Evolutionary conservation across 495 filamentous ascomycete genomes (phyloP), one percentile per base, ranked within the genome.

Genomic region (Haplographium delicatum): DNA sequence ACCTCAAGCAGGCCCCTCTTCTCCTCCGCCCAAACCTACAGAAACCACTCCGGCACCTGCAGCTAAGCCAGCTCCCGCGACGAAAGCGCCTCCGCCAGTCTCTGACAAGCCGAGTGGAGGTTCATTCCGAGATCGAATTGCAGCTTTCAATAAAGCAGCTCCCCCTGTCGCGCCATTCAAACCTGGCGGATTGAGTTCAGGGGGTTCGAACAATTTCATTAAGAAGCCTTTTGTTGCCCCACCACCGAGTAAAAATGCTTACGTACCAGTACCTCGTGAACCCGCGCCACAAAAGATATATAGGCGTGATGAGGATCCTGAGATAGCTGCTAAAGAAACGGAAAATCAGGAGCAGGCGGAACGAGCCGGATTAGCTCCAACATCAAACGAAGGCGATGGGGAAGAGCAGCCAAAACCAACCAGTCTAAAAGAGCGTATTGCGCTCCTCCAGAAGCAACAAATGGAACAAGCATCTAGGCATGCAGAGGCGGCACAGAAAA

Each of bases 181-280:
- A 59, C 88, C 89, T 10, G 73, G 79, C 53, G 78, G 79, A 3
- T 60, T 82, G 28, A 69, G 75, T 45, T 54, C 53, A 15, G 72
- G 79, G 22, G 73, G 78, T 37, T 74, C 78, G 9, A 71, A 72
- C 41, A 76, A 78, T 50, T 97, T 97, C 57, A 81, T 97, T 65
- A 96, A 94, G 74, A 97, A 97, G 67, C 89, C 93, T n/a, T 98
- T 96, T 59, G 93, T 98, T 50, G 85, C 93, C 1, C 89, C 94
- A 25, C 93, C 93, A 44, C 93, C 93, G 5, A 95, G 89, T 65
- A 86, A 90, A 55, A 84, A 96, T 74, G 84, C 94, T 2, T 98
- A 89, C 59, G 79, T 97, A 1, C 85, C 93, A 28, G 82, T 83
- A 4, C 80, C 82, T 27, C 70, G 65, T 8, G 80, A 83, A 27